Conservation (phyloP, 192 early-diverging fungal species). For the Funneliformis geosporum region DNA sequence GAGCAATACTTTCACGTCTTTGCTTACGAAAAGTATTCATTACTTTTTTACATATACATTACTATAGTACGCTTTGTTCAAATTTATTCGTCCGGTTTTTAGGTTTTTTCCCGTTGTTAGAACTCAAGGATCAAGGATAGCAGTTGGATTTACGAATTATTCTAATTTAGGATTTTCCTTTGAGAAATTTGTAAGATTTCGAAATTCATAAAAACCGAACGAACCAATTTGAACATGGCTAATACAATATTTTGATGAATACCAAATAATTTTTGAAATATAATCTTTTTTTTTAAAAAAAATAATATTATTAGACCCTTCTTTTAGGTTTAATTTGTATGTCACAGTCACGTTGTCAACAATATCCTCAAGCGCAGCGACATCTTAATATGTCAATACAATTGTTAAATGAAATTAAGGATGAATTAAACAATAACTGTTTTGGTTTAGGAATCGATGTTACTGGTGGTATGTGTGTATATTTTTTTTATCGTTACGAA, state of each 20-base stretch:
- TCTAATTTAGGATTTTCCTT: too few species aligned
- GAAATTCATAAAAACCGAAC: background rate
- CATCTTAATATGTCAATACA: slow-evolving; percentile 30
- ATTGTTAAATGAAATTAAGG: slow-evolving; percentile 16
- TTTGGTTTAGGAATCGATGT: slow-evolving; percentile 38
- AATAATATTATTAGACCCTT: slow-evolving; percentile 36
- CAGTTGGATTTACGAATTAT: background rate
- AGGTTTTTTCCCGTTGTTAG: background rate
- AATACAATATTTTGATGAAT: background rate
- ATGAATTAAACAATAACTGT: slow-evolving; percentile 26
- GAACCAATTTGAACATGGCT: background rate
- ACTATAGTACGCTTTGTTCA: background rate
- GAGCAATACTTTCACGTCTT: background rate
- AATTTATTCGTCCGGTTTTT: background rate
- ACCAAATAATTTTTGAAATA: background rate
- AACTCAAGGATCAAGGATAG: background rate
- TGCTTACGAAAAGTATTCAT: background rate
- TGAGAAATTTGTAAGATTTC: background rate
- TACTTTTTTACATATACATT: background rate
- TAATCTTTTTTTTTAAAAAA: background rate
- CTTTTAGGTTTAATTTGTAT: slow-evolving; percentile 48
- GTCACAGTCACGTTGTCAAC: slow-evolving; percentile 44
- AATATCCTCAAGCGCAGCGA: slow-evolving; percentile 40
- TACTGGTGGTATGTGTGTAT: slow-evolving; percentile 20
- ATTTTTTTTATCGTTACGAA: background rate